phyloP scores from a whole-genome alignment of 2,329 filamentous ascomycete species.

The Colletotrichum eremochloae region DNA sequence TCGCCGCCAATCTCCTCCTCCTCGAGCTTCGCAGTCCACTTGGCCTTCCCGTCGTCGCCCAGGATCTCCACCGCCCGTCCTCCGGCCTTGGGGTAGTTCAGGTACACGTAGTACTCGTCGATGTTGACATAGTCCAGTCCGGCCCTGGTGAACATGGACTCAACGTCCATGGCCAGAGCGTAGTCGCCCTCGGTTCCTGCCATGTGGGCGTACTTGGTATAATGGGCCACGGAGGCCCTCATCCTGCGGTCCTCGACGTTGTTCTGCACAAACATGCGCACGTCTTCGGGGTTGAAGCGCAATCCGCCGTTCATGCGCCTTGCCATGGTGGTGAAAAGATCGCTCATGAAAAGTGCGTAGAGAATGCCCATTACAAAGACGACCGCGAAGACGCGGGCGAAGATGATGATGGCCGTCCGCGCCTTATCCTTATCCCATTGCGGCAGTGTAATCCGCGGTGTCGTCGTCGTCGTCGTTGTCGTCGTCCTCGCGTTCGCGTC shows the following conservation, averaged over 20 bases:
- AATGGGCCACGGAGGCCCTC: constrained; percentile 79
- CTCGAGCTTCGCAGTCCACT: constrained; percentile 88
- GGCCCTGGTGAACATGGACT: constrained; percentile 79
- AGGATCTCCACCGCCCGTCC: constrained; percentile 88
- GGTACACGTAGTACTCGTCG: constrained; percentile 87
- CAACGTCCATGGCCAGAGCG: constrained; percentile 85
- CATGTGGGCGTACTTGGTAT: constrained; percentile 88
- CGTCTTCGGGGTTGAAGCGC: constrained; percentile 83
- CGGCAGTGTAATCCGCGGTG: constrained; percentile 38
- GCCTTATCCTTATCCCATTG: constrained; percentile 41
- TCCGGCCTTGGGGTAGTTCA: constrained; percentile 87
- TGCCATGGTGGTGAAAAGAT: constrained; percentile 79
- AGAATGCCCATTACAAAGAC: constrained; percentile 81
- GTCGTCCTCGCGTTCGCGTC: constrained; percentile 45
- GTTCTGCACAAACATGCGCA: constrained; percentile 80
- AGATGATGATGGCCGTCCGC: constrained; percentile 66
- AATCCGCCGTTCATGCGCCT: constrained; percentile 75
- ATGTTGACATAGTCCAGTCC: constrained; percentile 81
- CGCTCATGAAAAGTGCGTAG: constrained; percentile 88
- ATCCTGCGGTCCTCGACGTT: constrained; percentile 79
- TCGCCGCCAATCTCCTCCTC: constrained; percentile 78
- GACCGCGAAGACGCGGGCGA: constrained; percentile 81
- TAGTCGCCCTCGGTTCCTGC: constrained; percentile 96
- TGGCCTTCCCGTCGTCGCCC: constrained; percentile 70
- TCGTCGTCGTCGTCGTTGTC: constrained; percentile 43